Evolutionary conservation across 2,329 filamentous ascomycete species (phyloP), one percentile per base, ranked within the genome.

Genomic region (Clonostachys sp.): DNA sequence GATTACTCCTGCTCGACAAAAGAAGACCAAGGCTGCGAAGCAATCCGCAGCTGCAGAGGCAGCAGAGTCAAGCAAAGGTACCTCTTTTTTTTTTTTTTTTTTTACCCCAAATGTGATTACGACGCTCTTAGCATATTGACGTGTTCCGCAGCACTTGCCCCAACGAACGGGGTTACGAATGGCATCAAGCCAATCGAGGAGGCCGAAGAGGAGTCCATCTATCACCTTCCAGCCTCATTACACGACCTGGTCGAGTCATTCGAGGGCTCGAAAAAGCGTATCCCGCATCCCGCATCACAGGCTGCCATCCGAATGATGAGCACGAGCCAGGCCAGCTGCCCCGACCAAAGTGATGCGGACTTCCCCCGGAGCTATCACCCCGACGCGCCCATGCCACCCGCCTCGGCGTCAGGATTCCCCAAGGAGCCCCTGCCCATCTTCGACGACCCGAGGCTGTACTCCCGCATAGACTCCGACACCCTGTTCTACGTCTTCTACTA

Each of bases 401-500:
- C 75, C 10, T 87, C 87, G 6, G 85, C 85, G 4, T 75, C 88
- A 8, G 89, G 94, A 56, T 99, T 95, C 66, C 94, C 94, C 7
- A 90, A 95, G 61, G 91, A 96, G 62, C 87, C 91, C n/a, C 75
- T 96, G 40, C 74, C 87, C 3, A 90, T 97, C 54, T 92, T 97
- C 57, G 91, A 96, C 57, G 91, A 99, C 66, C 88, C 90, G 34
- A 78, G 88, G 42, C 71, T 99, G 51, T 99, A 96, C 68, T 81
- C 81, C 24, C 81, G 89, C 49, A 92, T 99, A 51, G 94, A 99
- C 60, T 91, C 91, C 1, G 94, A 99, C 62, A 96, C 92, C 33
- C 77, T 99, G 10, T 99, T 99, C 70, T 99, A 99, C 70, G 88
- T 96, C 42, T 99, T 99, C 71, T 99, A 99, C 75, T 99, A 99